These are phyloP conservation scores for Umbelopsis sp. DNA, from an alignment of 192 early-diverging fungal species.

Conservation along the genomic window DNA sequence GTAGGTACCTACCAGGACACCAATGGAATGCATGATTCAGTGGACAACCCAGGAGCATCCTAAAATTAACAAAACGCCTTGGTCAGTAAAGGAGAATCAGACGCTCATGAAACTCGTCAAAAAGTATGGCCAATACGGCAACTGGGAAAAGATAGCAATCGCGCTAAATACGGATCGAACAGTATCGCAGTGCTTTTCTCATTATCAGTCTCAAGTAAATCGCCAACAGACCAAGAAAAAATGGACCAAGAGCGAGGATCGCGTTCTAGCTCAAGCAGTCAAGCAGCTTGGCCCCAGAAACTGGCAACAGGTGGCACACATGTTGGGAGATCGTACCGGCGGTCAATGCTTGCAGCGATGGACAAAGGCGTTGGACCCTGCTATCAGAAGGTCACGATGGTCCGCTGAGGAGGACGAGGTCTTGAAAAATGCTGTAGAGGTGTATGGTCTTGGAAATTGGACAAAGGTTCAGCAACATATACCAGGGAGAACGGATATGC, in stretches of 20 bases:
- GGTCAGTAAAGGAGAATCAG: conserved; percentile 61
- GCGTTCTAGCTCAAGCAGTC: conserved; percentile 62
- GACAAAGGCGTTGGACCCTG: conserved; percentile 70
- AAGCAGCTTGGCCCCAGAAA: conserved; percentile 68
- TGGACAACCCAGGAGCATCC: conserved; percentile 83
- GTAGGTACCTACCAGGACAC: conserved; percentile 59
- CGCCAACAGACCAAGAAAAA: conserved; percentile 43
- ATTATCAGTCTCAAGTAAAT: conserved; percentile 60
- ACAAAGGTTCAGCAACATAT: conserved; percentile 70
- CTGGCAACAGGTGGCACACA: conserved; percentile 71
- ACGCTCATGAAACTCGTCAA: conserved; percentile 50
- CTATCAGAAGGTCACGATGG: conserved; percentile 69
- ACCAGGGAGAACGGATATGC: conserved; percentile 73
- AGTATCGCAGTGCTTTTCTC: conserved; percentile 72
- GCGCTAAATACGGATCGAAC: conserved; percentile 69
- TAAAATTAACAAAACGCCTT: conserved; percentile 70
- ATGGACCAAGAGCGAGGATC: conserved; percentile 76
- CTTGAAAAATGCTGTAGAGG: conserved; percentile 59
- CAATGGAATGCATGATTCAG: conserved; percentile 77
- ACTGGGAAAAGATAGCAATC: conserved; percentile 71
- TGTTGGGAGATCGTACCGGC: conserved; percentile 66
- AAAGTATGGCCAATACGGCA: conserved; percentile 46
- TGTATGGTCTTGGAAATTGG: conserved; percentile 75
- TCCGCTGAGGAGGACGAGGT: conserved; percentile 68
- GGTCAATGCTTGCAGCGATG: conserved; percentile 76